Evolutionary conservation across 805 yeast genomes (phyloP).

Genomic region (Grigorovia humatica): DNA sequence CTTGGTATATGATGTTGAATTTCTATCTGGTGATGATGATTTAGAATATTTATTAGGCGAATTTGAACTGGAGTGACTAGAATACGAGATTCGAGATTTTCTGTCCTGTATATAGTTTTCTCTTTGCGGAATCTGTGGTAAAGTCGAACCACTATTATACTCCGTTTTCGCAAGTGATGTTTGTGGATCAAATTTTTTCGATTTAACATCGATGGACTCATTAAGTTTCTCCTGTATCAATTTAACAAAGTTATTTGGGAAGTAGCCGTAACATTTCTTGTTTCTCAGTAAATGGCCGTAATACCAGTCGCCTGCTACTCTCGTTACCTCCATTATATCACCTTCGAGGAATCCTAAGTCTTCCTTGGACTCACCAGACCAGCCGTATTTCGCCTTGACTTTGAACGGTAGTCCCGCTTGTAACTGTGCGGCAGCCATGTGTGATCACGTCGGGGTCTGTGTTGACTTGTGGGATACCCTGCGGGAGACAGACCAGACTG

Average conservation of each 20-base stretch:
- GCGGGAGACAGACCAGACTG: too few species aligned
- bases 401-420: slow-evolving; percentile 42
- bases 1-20: background rate
- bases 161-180: too few species aligned
- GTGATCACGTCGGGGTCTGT: background rate
- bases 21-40: background rate
- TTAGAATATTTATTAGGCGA: background rate
- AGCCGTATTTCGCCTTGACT: slow-evolving; percentile 76
- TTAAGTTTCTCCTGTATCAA: slow-evolving; percentile 33
- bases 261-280: slow-evolving; percentile 63
- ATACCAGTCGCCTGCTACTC: slow-evolving; percentile 90
- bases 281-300: slow-evolving; percentile 74
- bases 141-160: background rate
- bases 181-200: background rate
- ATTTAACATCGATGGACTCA: background rate
- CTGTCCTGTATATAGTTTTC: background rate
- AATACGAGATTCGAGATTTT: too few species aligned
- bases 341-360: slow-evolving; percentile 93
- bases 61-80: background rate
- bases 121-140: slow-evolving; percentile 3
- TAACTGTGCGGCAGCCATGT: background rate
- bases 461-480: too few species aligned
- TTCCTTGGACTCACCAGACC: slow-evolving; percentile 86
- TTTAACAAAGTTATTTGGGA: slow-evolving; percentile 80
- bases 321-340: slow-evolving; percentile 76